Base-by-base conservation (phyloP, 73 alveolate species). In the Paramecium sexaurelia region DNA sequence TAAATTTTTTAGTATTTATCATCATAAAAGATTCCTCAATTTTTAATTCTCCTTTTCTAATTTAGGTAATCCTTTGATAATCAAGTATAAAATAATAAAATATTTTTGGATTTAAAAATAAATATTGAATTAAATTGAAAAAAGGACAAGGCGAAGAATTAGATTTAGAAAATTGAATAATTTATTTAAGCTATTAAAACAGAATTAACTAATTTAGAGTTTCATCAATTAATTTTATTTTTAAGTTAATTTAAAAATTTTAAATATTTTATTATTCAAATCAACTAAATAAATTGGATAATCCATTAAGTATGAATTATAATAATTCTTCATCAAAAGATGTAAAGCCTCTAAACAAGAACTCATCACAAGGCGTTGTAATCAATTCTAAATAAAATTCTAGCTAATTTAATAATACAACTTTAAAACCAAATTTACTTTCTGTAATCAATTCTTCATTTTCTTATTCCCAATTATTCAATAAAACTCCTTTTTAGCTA, bases 311-410 rank as follows among this genome's bases (percentile, higher is more conserved):
- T 11, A 61, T 61, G 83, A 61, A 61, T 61, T 61, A 15, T 26
- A 61, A 32, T 26, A 29, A 26, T n/a, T 61, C 83, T 61, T 61
- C 83, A 61, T 61, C 83, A 3, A 29, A 61, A 32, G 33, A 13
- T 7, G 83, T 61, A 4, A 61, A 61, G 5, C 83, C 83, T 61
- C 83, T 51, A 61, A 61, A 26, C 11, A 61, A 61, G n/a, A 61
- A 61, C 7, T 61, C 83, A 22, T 61, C 83, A 6, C 83, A 61
- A 29, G 83, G 83, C 3, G 83, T 61, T 61, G 83, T 61, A 61
- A 61, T 61, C 26, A 61, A 61, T 61, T 61, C 83, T 24, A 61
- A 22, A 61, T 61, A 61, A 32, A 61, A 61, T n/a, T 61, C 83
- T 22, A 61, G 47, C 26, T 61, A 20, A 8, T 61, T 61, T 1